Percentiles rank a stretch among this genome's conserved stretches.
phyloP scores from a whole-genome alignment of 2,329 filamentous ascomycete genomes.

The Xylaria multiplex region DNA sequence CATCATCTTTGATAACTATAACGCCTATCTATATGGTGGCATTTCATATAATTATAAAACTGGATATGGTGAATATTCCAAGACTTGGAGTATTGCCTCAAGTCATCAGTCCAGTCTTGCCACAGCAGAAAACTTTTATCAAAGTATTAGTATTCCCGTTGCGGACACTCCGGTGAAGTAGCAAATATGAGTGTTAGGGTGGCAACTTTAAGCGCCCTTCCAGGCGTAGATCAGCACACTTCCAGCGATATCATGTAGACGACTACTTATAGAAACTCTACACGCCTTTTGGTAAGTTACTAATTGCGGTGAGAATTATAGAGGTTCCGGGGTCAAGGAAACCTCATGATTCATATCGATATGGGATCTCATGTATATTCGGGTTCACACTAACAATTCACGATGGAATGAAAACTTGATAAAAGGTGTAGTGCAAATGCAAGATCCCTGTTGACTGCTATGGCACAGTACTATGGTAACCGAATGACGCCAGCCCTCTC shows the following conservation, averaged over 20 bases:
- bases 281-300: no score
- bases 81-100: not conserved
- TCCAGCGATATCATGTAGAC: no score
- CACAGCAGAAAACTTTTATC: no score
- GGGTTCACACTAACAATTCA: not conserved
- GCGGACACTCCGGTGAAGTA: no score
- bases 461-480: conserved; percentile 49
- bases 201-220: not conserved
- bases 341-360: not conserved
- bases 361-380: not conserved
- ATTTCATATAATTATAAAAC: not conserved
- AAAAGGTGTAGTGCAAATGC: conserved; percentile 45
- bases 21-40: not conserved
- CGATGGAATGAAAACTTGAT: conserved; percentile 6
- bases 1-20: not conserved
- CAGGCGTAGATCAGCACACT: not conserved
- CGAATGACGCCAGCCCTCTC: conserved; percentile 49
- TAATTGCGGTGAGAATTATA: not conserved
- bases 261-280: not conserved
- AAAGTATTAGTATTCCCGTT: no score
- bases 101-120: not conserved
- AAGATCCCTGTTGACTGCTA: conserved; percentile 50
- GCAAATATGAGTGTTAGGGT: not conserved
- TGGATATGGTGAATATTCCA: not conserved
- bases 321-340: not conserved